Evolutionary conservation across 2,329 filamentous ascomycete species (phyloP), one percentile per base, ranked within the genome.

Genomic region (Furcasterigmium furcatum): DNA sequence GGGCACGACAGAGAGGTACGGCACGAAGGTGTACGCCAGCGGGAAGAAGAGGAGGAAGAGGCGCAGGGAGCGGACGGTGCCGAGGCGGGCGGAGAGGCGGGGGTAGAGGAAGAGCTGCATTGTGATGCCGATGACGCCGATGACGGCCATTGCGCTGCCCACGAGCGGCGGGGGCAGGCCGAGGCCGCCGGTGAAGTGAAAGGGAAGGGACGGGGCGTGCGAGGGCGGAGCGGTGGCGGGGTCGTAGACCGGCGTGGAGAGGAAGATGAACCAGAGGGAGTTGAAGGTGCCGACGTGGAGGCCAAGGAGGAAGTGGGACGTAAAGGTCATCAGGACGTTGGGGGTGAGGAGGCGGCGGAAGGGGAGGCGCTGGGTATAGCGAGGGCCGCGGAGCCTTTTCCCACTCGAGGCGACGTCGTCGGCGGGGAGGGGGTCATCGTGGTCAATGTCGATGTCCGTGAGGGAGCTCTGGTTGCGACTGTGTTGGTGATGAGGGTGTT

Each of bases 231-330:
- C 64, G 1, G 62, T 52, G 10, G 55, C 34, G 0, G 73, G 70
- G 54, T 73, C 64, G 50, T 72, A 80, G 5, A 84, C 82, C 0
- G 85, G 84, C 0, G 85, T 87, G 1, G 87, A 88, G 38, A 91
- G 74, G 63, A 91, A 91, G 42, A 89, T 75, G 49, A 88, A 87
- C 71, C 84, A 88, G 38, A 91, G 77, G 2, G 85, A 79, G 58
- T 88, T 86, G 70, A 90, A 91, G 22, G 86, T 84, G 48, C 84
- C 85, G 55, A 89, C 74, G 63, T 91, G 87, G 52, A 89, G 79
- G 16, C 82, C 79, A 40, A 90, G 76, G 47, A 90, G 74, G 54
- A 85, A 85, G 52, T 87, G 84, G 9, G 78, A 76, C n/a, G 84
- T 52, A 3, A 91, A 59, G 1, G 76, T 80, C 41, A 76, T 59